Evolutionary conservation across 352 stramenopile genomes (phyloP).

Genomic region (Phytophthora citricola): DNA sequence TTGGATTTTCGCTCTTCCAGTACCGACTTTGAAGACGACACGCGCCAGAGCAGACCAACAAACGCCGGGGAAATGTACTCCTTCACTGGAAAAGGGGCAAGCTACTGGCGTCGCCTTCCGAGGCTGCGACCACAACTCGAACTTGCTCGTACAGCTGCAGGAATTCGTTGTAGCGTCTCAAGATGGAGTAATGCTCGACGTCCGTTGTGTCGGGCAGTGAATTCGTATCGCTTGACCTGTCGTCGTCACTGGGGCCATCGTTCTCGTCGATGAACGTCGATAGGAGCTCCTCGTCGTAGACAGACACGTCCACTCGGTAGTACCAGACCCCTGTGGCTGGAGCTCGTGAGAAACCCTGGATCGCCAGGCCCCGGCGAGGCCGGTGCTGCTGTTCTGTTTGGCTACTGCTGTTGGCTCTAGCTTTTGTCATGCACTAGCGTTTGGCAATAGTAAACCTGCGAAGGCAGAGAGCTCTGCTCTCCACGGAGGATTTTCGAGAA

Average conservation of each 20-base stretch:
- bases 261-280: slow-evolving; percentile 29
- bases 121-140: slow-evolving; percentile 24
- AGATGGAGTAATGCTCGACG: slow-evolving; percentile 64
- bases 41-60: slow-evolving; percentile 56
- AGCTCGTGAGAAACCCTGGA: slow-evolving; percentile 58
- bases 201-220: slow-evolving; percentile 17
- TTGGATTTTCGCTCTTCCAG: slow-evolving; percentile 58
- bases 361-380: slow-evolving; percentile 41
- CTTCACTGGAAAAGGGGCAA: slow-evolving; percentile 65
- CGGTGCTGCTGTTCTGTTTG: slow-evolving; percentile 19
- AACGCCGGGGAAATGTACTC: slow-evolving; percentile 56
- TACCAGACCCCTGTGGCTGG: slow-evolving; percentile 65
- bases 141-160: slow-evolving; percentile 60
- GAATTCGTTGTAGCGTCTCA: slow-evolving; percentile 76
- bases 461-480: slow-evolving; percentile 5
- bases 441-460: neutral
- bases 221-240: slow-evolving; percentile 18
- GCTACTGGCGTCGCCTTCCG: slow-evolving; percentile 19
- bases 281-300: slow-evolving; percentile 22
- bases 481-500: slow-evolving; percentile 13
- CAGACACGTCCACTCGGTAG: slow-evolving; percentile 71
- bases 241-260: slow-evolving; percentile 30
- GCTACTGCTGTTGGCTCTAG: slow-evolving; percentile 20
- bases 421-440: slow-evolving; percentile 21
- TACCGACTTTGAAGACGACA: slow-evolving; percentile 49